phyloP scores from a whole-genome alignment of 345 rosid genomes.

The Camelina hispida region DNA sequence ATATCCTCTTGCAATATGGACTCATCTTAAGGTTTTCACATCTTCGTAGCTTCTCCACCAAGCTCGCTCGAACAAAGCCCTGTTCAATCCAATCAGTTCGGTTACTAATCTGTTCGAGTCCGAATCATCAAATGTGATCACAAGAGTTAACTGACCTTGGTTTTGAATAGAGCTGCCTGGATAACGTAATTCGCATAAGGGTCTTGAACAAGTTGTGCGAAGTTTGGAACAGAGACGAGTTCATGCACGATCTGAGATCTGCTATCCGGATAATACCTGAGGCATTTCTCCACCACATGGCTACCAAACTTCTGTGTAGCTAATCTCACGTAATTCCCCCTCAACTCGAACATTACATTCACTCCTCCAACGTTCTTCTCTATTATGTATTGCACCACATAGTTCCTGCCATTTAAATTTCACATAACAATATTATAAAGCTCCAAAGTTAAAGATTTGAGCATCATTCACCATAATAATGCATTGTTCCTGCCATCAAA shows the following conservation, averaged over 20 bases:
- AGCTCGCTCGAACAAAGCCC: constrained; percentile 55
- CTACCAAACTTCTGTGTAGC: constrained; percentile 77
- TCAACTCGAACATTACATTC: constrained; percentile 46
- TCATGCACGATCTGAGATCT: constrained; percentile 58
- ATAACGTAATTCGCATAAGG: constrained; percentile 78
- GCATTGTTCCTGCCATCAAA: constrained; percentile 49
- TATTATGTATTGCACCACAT: constrained; percentile 68
- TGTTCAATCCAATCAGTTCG: constrained; percentile 35
- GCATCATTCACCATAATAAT: constrained; percentile 30
- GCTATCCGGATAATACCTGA: constrained; percentile 51
- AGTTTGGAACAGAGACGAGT: constrained; percentile 54
- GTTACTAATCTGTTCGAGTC: background rate
- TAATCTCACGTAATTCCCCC: constrained; percentile 56
- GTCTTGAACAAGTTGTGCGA: constrained; percentile 64
- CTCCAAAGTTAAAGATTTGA: background rate
- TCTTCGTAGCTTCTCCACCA: constrained; percentile 55
- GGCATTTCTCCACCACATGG: constrained; percentile 76
- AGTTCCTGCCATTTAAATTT: constrained; percentile 55
- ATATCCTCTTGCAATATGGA: constrained; percentile 73
- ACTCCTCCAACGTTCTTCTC: constrained; percentile 53
- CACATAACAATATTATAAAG: background rate
- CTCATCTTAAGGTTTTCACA: constrained; percentile 52
- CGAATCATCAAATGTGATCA: background rate
- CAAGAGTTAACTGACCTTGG: constrained; percentile 47
- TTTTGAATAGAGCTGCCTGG: constrained; percentile 61